A percentile compares a stretch with the other conserved stretches of the same genome.
phyloP scores from a whole-genome alignment of 2,329 filamentous ascomycete species.

The Paraphoma sp. region DNA sequence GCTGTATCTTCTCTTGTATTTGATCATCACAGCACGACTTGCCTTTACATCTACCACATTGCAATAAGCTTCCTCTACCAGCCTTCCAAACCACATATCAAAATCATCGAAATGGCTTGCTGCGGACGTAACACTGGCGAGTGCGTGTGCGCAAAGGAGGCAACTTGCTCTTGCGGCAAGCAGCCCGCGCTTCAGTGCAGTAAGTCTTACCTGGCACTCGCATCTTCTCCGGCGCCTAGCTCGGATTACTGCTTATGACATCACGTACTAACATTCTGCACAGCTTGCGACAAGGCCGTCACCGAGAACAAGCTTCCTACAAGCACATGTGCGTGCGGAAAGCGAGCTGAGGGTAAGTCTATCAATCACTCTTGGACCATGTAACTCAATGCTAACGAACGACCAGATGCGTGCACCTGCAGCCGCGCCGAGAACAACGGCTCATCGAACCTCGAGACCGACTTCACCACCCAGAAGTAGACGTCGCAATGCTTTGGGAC shows the following conservation, averaged over 20 bases:
- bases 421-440: slow-evolving; percentile 72
- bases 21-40: too few species aligned
- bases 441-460: slow-evolving; percentile 73
- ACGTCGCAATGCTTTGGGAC: background rate
- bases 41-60: too few species aligned
- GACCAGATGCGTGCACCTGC: slow-evolving; percentile 71
- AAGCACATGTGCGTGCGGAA: slow-evolving; percentile 76
- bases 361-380: background rate
- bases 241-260: background rate
- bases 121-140: slow-evolving; percentile 63
- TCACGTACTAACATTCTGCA: slow-evolving; percentile 13
- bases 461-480: slow-evolving; percentile 77
- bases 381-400: background rate
- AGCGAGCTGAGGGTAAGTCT: slow-evolving; percentile 71
- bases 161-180: slow-evolving; percentile 87
- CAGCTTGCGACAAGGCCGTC: slow-evolving; percentile 73
- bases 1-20: background rate
- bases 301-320: slow-evolving; percentile 77
- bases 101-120: slow-evolving; percentile 56
- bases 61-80: background rate
- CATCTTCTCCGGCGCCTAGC: background rate
- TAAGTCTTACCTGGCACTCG: slow-evolving; percentile 26
- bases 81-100: slow-evolving; percentile 17
- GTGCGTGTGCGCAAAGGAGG: slow-evolving; percentile 65
- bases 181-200: slow-evolving; percentile 84